Evolutionary conservation across 495 filamentous ascomycete species (phyloP).

Genomic region (Hypoxylon subgilvum): DNA sequence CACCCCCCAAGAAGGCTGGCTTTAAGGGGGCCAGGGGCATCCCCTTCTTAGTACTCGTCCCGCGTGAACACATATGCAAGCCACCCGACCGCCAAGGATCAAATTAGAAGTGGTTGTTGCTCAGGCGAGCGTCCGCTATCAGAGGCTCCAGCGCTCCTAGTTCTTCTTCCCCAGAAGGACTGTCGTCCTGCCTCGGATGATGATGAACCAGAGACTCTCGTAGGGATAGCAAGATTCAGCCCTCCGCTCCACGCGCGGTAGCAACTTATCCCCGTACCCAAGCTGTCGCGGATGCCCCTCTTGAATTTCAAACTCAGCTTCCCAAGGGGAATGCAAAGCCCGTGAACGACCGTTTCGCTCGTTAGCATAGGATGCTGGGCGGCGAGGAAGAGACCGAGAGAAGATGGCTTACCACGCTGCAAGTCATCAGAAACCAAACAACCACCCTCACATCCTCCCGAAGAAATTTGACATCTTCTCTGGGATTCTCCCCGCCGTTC

Average conservation of each 20-base stretch:
- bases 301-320: conserved; percentile 80
- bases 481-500: conserved; percentile 61
- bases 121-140: background rate
- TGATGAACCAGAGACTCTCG: no score
- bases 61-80: no score
- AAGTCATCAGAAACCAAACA: conserved; percentile 83
- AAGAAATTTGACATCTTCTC: conserved; percentile 68
- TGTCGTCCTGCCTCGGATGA: conserved; percentile 1
- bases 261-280: background rate
- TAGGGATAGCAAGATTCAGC: background rate
- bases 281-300: conserved; percentile 68
- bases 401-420: conserved; percentile 74
- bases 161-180: background rate
- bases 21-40: no score
- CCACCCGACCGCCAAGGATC: background rate
- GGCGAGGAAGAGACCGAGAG: background rate
- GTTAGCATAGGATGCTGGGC: background rate
- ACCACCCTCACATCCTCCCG: conserved; percentile 70
- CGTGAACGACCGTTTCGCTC: conserved; percentile 74
- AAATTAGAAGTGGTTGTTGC: background rate
- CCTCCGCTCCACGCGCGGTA: background rate
- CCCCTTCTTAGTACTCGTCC: background rate
- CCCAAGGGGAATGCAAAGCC: conserved; percentile 79
- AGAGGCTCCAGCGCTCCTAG: background rate
- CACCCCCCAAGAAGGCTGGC: no score